Evolutionary conservation across 306 rosid species (phyloP), one percentile per base, ranked within the genome.

Genomic region (Cucurbita maxima): DNA sequence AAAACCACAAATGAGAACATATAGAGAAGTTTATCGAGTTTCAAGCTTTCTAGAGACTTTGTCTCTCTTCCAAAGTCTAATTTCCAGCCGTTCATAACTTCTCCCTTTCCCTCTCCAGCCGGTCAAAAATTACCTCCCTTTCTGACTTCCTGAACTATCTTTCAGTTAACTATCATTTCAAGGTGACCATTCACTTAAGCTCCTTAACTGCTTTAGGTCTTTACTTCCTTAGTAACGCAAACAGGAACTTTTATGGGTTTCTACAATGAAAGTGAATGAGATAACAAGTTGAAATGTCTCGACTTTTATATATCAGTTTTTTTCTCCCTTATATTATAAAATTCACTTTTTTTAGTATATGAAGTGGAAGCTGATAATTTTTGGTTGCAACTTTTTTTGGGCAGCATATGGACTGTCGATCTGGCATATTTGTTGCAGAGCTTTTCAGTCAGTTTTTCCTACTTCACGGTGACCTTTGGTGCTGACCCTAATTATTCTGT

Each of bases 391-490:
- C 68, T 53, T 68, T 72, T 76, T 79, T 80, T 83, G 11, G 41
- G 94, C 96, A 94, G 99, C 85, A 81, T 88, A 77, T 94, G 99
- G 99, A 94, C 99, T 34, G 92, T 91, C 73, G 99, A 94, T 79
- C 83, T 94, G 84, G 99, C 99, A 7, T 94, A 84, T 81, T 76
- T 94, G 74, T 82, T 94, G 77, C 92, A 86, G 78, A 89, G 79
- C 64, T 94, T 85, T 81, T 84, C 88, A 73, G 81, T 91, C 60
- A 71, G 82, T 41, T 91, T 94, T 86, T 87, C 91, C 75, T 94
- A 89, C 91, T 91, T 84, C 86, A 94, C 97, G 0, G 91, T 94
- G 75, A 94, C 99, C 20, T 72, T 83, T 79, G 99, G 97, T 66
- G 99, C 95, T 50, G 89, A 94, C 80, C 99, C 99, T 79, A 86